phyloP scores from a whole-genome alignment of 2,329 filamentous ascomycete genomes.

The Emergomyces pasteurianus region DNA sequence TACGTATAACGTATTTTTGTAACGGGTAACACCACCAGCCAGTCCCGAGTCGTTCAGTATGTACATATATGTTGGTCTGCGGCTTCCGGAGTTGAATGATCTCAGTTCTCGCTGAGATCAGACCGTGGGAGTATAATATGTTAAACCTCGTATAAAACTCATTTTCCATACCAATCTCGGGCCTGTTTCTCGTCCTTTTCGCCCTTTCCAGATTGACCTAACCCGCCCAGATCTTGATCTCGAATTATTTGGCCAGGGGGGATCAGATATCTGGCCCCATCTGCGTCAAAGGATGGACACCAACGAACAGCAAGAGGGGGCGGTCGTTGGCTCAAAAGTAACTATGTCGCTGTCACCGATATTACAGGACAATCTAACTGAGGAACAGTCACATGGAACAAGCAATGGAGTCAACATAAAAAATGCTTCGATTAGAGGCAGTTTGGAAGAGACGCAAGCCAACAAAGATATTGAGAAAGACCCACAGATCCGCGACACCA shows the following conservation, averaged over 20 bases:
- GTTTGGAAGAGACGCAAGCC: not conserved
- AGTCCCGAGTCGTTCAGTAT: too few relatives aligned
- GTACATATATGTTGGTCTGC: not conserved
- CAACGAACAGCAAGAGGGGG: not conserved
- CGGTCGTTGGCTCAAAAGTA: not conserved
- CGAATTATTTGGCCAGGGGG: not conserved
- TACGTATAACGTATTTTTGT: too few relatives aligned
- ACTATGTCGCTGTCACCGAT: not conserved
- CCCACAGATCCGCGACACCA: not conserved
- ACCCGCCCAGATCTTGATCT: not conserved
- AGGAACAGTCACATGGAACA: not conserved
- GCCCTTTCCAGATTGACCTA: not conserved
- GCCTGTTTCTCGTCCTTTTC: not conserved
- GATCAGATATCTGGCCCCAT: not conserved
- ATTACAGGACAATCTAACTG: not conserved
- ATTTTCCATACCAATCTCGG: not conserved
- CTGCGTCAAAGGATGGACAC: not conserved
- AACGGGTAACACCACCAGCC: too few relatives aligned
- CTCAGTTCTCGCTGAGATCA: not conserved
- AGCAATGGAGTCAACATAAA: not conserved
- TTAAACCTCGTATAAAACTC: not conserved
- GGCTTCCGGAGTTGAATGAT: not conserved
- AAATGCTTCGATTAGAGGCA: not conserved
- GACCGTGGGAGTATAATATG: not conserved
- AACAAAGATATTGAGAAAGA: not conserved